Evolutionary conservation across 441 rosid genomes (phyloP).

Genomic region (Hura crepitans): DNA sequence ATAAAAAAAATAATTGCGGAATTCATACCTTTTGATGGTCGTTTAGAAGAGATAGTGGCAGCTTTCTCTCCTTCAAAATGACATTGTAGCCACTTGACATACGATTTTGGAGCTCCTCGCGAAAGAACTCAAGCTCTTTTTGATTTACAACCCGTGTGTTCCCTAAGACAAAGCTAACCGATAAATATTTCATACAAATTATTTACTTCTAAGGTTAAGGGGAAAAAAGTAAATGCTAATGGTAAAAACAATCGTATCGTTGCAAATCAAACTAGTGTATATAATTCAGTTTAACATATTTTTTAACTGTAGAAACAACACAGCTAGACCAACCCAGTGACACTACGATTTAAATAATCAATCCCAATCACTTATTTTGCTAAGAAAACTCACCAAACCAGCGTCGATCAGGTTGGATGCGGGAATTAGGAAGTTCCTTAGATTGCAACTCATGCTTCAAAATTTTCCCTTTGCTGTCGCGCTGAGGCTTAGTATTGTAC

Average conservation of each 20-base stretch:
- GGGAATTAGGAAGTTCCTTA: constrained; percentile 60
- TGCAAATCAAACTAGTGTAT: not conserved
- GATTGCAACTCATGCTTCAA: constrained; percentile 72
- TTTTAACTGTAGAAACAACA: too few species aligned
- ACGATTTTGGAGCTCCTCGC: constrained; percentile 64
- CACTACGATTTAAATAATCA: not conserved
- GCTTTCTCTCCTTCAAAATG: constrained; percentile 67
- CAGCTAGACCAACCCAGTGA: not conserved
- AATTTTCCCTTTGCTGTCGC: constrained; percentile 50
- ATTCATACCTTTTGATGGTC: constrained; percentile 63
- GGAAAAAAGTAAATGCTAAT: not conserved
- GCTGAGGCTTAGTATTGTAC: constrained; percentile 60
- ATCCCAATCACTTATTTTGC: not conserved
- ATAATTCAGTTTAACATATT: not conserved
- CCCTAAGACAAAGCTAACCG: constrained; percentile 31
- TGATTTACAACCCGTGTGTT: constrained; percentile 77
- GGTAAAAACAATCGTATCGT: not conserved
- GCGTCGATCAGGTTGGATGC: constrained; percentile 82
- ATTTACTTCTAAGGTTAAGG: not conserved
- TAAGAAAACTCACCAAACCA: constrained; percentile 63
- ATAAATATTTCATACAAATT: not conserved
- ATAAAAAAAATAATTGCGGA: not conserved
- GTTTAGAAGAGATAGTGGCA: constrained; percentile 75
- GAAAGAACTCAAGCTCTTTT: constrained; percentile 67
- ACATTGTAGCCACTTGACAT: constrained; percentile 74